Evolutionary conservation across 1,139 yeast genomes (phyloP), one percentile per base, ranked within the genome.

Genomic region (Debaryomyces sp.): DNA sequence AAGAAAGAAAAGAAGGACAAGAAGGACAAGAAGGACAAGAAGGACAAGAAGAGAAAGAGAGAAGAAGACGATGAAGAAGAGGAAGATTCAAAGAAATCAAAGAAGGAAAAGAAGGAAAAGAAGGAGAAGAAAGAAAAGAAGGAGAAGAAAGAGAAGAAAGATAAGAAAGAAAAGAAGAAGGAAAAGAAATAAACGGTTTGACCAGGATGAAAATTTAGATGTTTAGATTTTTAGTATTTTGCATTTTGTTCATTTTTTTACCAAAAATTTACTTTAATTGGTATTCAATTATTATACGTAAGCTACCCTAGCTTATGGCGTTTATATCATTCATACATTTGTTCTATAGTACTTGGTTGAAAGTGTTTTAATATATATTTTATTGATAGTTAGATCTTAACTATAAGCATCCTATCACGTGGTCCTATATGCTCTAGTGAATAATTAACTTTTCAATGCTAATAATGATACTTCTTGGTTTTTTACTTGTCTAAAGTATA

Each of bases 131-230:
- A 66, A 48, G 56, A 57, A 62, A 48, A 62, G 63, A 45, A 68
- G 69, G 64, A 76, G 77, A 53, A 77, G 80, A 60, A 74, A 78
- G 64, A 73, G 78, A 64, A 71, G 73, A 52, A 68, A 72, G 64
- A 70, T 75, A 60, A 72, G 75, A 41, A 71, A 72, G 52, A 73
- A 74, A 62, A 70, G 54, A 73, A 76, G 60, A 69, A 72, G 56
- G 68, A 68, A 51, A 71, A 73, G 58, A 67, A 73, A 54, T 64
- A 62, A 43, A 23, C 32, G 13, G 43, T 22, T 30, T 45, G 43
- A 35, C 43, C 35, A 17, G 43, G 26, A 30, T 30, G 43, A 41
- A 39, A 30, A 30, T 30, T 41, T 41, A 30, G 43, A 41, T 29
- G 37, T 41, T 41, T 41, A 41, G 43, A 41, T 41, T 41, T 30